Evolutionary conservation across 2,329 filamentous ascomycete genomes (phyloP).

Genomic region (Colletotrichum sp.): DNA sequence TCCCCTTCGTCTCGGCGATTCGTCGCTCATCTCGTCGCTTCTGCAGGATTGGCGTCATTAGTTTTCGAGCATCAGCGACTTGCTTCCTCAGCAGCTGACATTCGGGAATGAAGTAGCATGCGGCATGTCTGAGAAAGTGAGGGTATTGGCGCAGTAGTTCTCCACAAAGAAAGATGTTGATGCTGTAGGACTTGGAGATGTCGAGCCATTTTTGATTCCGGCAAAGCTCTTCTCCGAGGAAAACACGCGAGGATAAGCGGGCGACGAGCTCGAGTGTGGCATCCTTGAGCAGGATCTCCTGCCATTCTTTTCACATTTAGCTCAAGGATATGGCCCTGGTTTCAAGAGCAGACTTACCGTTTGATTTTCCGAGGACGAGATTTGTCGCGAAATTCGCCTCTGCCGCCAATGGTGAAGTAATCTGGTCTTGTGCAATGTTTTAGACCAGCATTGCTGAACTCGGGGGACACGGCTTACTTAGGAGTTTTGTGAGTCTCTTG

Average conservation of each 20-base stretch:
- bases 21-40: not conserved
- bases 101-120: not conserved
- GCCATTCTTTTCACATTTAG: not conserved
- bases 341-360: not conserved
- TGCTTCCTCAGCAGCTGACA: not conserved
- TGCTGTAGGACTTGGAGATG: constrained; percentile 45
- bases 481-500: not conserved
- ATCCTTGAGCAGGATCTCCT: not conserved
- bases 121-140: not conserved
- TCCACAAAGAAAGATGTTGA: constrained; percentile 5
- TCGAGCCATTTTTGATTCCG: constrained; percentile 51
- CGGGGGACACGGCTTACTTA: not conserved
- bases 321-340: rapidly evolving
- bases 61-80: not conserved
- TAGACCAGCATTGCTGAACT: not conserved
- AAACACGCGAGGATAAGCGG: constrained; percentile 52
- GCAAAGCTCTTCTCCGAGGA: constrained; percentile 48
- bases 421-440: not conserved
- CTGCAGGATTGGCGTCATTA: not conserved
- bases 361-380: not conserved
- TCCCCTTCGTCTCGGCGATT: not conserved
- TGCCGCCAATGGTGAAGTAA: not conserved
- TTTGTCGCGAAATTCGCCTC: not conserved
- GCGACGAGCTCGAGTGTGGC: constrained; percentile 38
- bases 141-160: not conserved